Conservation (phyloP, 345 rosid genomes). For the Ricinus communis region DNA sequence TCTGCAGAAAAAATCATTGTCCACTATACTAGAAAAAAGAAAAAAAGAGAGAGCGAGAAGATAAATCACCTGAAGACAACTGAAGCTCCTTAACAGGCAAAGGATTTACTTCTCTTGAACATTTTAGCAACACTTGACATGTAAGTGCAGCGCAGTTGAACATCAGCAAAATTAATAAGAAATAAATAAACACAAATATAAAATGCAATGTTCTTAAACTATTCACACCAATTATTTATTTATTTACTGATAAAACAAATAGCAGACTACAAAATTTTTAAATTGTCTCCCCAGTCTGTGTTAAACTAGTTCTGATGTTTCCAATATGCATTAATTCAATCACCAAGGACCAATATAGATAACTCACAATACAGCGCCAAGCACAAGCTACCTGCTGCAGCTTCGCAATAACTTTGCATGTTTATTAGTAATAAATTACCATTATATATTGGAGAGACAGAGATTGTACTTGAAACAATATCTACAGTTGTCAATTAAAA, state of each 20-base stretch:
- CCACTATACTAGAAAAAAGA: background rate
- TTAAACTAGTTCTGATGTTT: background rate
- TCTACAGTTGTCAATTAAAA: background rate
- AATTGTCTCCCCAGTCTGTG: background rate
- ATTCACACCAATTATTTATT: background rate
- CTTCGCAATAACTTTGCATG: background rate
- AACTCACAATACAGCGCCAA: background rate
- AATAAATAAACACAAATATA: background rate
- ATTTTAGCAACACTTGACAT: background rate
- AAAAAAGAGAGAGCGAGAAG: too few species aligned
- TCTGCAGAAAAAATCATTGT: constrained; percentile 44
- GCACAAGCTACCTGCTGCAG: background rate
- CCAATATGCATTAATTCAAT: background rate
- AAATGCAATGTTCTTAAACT: background rate
- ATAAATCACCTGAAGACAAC: background rate
- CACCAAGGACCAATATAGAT: constrained; percentile 2
- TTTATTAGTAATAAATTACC: too few species aligned
- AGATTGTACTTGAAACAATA: too few species aligned
- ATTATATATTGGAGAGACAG: too few species aligned
- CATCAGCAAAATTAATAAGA: background rate
- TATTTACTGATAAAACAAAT: background rate
- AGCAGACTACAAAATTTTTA: background rate
- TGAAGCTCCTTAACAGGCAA: background rate
- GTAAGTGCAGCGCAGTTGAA: background rate
- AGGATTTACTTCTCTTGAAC: background rate